phyloP scores from a whole-genome alignment of 2,329 filamentous ascomycete species.

The Aspergillus fischeri region DNA sequence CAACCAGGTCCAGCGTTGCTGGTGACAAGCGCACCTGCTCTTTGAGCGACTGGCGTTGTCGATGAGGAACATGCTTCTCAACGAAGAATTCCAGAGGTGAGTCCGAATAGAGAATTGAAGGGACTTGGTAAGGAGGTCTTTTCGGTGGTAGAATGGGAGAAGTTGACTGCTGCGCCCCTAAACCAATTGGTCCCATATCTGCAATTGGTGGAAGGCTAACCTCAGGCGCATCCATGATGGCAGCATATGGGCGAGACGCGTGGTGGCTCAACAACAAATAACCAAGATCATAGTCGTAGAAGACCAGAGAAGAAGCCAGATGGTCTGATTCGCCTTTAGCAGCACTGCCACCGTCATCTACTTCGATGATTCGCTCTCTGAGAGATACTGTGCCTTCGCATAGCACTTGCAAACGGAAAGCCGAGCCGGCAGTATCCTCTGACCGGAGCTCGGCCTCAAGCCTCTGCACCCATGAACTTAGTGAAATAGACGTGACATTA shows the following conservation, averaged over 20 bases:
- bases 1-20: slow-evolving; percentile 46
- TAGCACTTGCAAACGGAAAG: slow-evolving; percentile 54
- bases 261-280: slow-evolving; percentile 53
- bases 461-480: slow-evolving; percentile 54
- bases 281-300: slow-evolving; percentile 55
- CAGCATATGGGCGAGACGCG: slow-evolving; percentile 48
- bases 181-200: slow-evolving; percentile 24
- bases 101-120: slow-evolving; percentile 37
- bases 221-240: slow-evolving; percentile 48
- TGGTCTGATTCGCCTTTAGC: slow-evolving; percentile 25
- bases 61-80: slow-evolving; percentile 40
- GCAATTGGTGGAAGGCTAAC: slow-evolving; percentile 25
- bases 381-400: slow-evolving; percentile 49
- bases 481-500: slow-evolving; percentile 53
- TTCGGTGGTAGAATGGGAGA: slow-evolving; percentile 29
- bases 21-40: slow-evolving; percentile 47
- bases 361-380: slow-evolving; percentile 46
- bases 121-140: slow-evolving; percentile 41
- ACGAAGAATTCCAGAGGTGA: slow-evolving; percentile 39
- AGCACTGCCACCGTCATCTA: slow-evolving; percentile 25
- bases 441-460: slow-evolving; percentile 55
- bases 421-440: slow-evolving; percentile 48
- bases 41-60: slow-evolving; percentile 40
- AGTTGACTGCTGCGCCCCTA: slow-evolving; percentile 16
- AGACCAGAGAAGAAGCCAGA: slow-evolving; percentile 48